These are phyloP conservation scores for Aspergillus costaricaensis DNA, from an alignment of 2,329 filamentous ascomycete species.

Conservation along the genomic window DNA sequence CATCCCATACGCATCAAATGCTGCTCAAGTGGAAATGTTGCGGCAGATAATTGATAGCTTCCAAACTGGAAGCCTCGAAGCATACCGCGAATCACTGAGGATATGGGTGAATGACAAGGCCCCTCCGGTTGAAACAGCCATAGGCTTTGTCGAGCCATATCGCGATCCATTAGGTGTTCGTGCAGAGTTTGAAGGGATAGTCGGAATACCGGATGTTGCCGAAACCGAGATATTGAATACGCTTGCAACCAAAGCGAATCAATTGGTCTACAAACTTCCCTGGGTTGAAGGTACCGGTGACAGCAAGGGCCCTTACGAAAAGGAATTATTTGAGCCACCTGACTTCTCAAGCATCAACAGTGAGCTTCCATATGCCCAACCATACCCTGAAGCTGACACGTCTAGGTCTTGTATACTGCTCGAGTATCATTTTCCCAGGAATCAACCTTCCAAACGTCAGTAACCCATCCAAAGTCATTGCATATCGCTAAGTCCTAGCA, in stretches of 20 bases:
- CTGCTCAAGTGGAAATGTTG: slow-evolving; percentile 8
- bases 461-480: not conserved
- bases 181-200: slow-evolving; percentile 57
- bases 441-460: slow-evolving; percentile 55
- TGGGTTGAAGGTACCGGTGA: slow-evolving; percentile 35
- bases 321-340: slow-evolving; percentile 14
- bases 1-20: not conserved
- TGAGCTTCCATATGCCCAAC: not conserved
- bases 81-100: slow-evolving; percentile 53
- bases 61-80: slow-evolving; percentile 51
- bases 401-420: slow-evolving; percentile 48
- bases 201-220: slow-evolving; percentile 28
- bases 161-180: slow-evolving; percentile 57
- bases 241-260: slow-evolving; percentile 13
- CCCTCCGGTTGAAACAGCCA: slow-evolving; percentile 54
- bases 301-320: slow-evolving; percentile 28
- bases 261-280: slow-evolving; percentile 25
- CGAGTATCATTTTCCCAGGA: slow-evolving; percentile 47
- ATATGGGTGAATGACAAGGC: slow-evolving; percentile 57
- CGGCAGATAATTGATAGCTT: slow-evolving; percentile 33
- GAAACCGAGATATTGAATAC: slow-evolving; percentile 23
- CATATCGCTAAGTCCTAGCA: slow-evolving; percentile 12
- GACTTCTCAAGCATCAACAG: slow-evolving; percentile 23
- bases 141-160: slow-evolving; percentile 59
- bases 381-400: not conserved